Evolutionary conservation across 164 flowering plant genomes (phyloP).

Genomic region (Piper betle): DNA sequence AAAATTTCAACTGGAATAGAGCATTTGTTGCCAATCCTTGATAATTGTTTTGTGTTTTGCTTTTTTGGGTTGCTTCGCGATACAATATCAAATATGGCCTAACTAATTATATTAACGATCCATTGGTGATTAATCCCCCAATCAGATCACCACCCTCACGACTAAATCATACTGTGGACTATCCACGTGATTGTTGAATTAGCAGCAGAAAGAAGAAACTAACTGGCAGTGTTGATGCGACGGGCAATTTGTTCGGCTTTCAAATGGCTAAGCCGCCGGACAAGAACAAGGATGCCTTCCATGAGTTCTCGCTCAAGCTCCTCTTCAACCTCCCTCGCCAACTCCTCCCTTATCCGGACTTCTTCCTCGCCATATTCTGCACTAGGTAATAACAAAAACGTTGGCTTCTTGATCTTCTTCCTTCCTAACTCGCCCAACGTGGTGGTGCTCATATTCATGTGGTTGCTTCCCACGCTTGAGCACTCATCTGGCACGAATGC

Average conservation of each 20-base stretch:
- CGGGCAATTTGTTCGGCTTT: constrained; percentile 6
- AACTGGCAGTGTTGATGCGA: too few species aligned
- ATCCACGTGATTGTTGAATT: too few species aligned
- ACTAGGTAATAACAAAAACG: background rate
- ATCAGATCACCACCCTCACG: too few species aligned
- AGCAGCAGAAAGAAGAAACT: too few species aligned
- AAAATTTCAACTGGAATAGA: too few species aligned
- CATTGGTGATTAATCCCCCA: too few species aligned
- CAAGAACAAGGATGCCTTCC: constrained; percentile 10
- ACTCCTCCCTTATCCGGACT: constrained; percentile 5
- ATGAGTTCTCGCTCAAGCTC: constrained; percentile 10
- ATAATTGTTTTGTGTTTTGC: too few species aligned
- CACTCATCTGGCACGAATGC: constrained; percentile 3
- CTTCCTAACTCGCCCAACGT: background rate
- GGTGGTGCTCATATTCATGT: background rate
- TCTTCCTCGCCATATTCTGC: constrained; percentile 1
- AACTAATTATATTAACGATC: too few species aligned
- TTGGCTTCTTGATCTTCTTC: background rate
- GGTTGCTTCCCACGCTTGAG: constrained; percentile 4
- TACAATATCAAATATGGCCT: too few species aligned
- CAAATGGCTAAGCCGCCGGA: constrained; percentile 8
- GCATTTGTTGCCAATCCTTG: too few species aligned
- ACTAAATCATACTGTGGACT: too few species aligned
- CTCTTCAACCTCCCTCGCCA: constrained; percentile 8
- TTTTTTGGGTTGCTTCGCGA: too few species aligned